Percentiles rank a stretch among this genome's conserved stretches.
Conservation (phyloP, 73 alveolate species). For the Paramecium sexaurelia region DNA sequence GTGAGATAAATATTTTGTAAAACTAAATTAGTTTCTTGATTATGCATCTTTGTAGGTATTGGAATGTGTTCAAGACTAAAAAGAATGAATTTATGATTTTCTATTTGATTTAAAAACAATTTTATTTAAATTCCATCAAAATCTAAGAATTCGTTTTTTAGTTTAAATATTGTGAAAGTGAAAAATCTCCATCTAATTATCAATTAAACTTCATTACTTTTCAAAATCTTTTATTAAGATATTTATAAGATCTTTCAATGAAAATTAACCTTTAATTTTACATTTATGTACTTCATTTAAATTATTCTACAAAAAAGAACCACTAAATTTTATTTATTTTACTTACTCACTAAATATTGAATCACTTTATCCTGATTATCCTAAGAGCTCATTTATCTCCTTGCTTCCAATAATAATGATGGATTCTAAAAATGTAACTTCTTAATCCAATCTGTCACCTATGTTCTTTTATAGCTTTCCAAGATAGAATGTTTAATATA, state of each 20-base stretch:
- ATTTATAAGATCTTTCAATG: neutral
- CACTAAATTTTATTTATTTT: neutral
- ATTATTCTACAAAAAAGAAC: neutral
- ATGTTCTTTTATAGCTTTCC: conserved; percentile 1
- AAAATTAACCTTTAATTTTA: neutral
- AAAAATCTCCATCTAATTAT: neutral
- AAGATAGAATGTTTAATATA: neutral
- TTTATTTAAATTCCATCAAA: neutral
- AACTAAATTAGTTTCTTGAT: neutral
- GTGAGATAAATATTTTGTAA: neutral
- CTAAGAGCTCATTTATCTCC: neutral
- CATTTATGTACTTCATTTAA: neutral
- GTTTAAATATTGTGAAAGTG: neutral
- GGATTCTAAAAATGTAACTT: neutral
- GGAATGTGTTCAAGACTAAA: neutral
- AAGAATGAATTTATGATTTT: neutral
- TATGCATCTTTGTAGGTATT: neutral
- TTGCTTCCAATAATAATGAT: neutral
- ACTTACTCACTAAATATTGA: conserved; percentile 24
- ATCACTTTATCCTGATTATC: conserved; percentile 2
- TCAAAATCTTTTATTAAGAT: neutral
- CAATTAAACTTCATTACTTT: neutral
- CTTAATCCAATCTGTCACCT: neutral
- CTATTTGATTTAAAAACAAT: neutral
- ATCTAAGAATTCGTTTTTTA: neutral